Evolutionary conservation across 2,329 filamentous ascomycete species (phyloP), one percentile per base, ranked within the genome.

Genomic region (Emmonsiellopsis sp.): DNA sequence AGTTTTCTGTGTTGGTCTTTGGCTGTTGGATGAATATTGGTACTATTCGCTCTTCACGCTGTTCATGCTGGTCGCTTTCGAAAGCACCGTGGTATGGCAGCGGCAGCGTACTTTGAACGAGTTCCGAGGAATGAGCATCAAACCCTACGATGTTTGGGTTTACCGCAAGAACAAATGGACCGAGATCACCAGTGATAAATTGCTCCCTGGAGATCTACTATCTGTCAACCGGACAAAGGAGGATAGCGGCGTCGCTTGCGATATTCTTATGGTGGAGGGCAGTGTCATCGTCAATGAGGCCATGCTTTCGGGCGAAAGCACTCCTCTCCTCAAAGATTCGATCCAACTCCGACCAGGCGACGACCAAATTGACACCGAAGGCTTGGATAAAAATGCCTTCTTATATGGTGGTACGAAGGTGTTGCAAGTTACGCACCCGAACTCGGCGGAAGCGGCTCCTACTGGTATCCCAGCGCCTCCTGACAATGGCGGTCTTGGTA

Each of bases 11-110:
- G 93, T 98, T 55, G 94, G 93, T 13, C 76, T 98, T 56, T 98
- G 93, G 93, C 88, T 97, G 84, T 76, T 98, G 67, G 93, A 98
- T 67, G 94, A 98, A 73, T 98, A 97, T 74, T 98, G 94, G 93
- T 98, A 98, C 77, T 98, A 98, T 75, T 97, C 93, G 57, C 82
- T 98, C 17, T 98, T 98, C 72, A 98, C 94, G 0, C 84, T 98
- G 21, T 91, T 97, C 75, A 98, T 98, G 94, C 82, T 98, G 53
- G 89, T 98, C 61, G 85, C 83, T 55, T 98, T 98, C 63, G 93
- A 98, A 76, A 96, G 91, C 70, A 98, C 93, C 2, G 94, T 98
- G 39, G 94, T 98, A 13, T 98, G 93, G 94, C 93, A 98, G 75
- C 85, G 93, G 56, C 93, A 98, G 79, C 82, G 92, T 61, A 98